Conservation (phyloP, 2,329 filamentous ascomycete genomes). For the Drechslerella dactyloides region DNA sequence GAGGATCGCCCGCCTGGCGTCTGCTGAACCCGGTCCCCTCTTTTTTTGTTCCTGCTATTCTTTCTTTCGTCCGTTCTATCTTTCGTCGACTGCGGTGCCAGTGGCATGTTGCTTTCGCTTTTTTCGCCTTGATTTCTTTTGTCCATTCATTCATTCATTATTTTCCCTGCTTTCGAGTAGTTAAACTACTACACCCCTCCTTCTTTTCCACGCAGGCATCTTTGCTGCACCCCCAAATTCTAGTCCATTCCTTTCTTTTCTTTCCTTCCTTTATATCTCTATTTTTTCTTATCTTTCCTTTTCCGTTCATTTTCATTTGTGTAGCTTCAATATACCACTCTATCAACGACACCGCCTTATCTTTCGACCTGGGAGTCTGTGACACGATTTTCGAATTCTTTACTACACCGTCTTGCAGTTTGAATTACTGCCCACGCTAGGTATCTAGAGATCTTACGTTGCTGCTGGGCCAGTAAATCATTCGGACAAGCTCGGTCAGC, state of each 20-base stretch:
- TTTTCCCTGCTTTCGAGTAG: slow-evolving; percentile 11
- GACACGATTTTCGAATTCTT: slow-evolving; percentile 7
- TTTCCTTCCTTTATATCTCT: slow-evolving; percentile 3
- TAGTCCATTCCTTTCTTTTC: neutral
- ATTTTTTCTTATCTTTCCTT: slow-evolving; percentile 10
- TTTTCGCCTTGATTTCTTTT: slow-evolving; percentile 29
- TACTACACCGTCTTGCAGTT: slow-evolving; percentile 1
- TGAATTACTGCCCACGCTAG: neutral
- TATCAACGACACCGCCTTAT: neutral
- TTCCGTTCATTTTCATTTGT: neutral
- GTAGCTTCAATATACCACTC: neutral
- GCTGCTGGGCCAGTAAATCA: slow-evolving; percentile 5
- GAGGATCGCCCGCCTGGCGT: slow-evolving; percentile 48
- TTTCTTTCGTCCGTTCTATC: slow-evolving; percentile 1
- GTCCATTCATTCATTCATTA: slow-evolving; percentile 16
- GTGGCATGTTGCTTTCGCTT: slow-evolving; percentile 21
- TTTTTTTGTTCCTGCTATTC: slow-evolving; percentile 4
- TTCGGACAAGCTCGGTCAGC: neutral
- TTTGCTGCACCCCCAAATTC: neutral
- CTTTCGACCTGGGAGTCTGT: neutral
- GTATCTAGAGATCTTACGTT: neutral
- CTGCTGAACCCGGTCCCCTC: slow-evolving; percentile 18
- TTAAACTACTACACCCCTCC: slow-evolving; percentile 6
- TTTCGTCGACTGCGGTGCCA: slow-evolving; percentile 9
- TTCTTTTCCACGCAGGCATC: slow-evolving; percentile 5